phyloP scores from a whole-genome alignment of 2,329 filamentous ascomycete species.

The Arthroderma sp. region DNA sequence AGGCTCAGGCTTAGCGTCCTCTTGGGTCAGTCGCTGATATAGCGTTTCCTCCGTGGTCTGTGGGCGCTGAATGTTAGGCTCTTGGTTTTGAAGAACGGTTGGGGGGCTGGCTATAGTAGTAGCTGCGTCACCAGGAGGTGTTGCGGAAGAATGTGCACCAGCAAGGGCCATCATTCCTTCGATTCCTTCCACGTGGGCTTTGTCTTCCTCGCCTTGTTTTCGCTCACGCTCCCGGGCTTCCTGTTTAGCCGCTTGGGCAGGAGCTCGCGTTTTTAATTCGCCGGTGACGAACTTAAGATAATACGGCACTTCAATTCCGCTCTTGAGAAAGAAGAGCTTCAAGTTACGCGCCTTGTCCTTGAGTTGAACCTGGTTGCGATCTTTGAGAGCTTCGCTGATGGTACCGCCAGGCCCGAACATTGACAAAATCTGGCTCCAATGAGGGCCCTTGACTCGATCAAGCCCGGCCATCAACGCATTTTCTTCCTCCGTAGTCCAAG shows the following conservation, averaged over 20 bases:
- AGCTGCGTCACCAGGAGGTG: conserved; percentile 2
- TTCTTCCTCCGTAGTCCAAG: conserved; percentile 82
- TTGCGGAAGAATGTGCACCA: conserved; percentile 25
- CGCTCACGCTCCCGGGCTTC: conserved; percentile 36
- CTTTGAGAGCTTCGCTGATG: conserved; percentile 70
- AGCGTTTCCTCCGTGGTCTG: conserved; percentile 26
- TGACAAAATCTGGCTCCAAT: conserved; percentile 83
- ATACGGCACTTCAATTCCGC: conserved; percentile 77
- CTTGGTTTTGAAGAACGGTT: neutral
- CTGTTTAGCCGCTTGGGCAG: conserved; percentile 43
- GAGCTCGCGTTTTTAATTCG: conserved; percentile 73
- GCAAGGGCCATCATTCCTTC: conserved; percentile 36
- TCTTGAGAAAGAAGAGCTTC: conserved; percentile 85
- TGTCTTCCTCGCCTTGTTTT: conserved; percentile 34
- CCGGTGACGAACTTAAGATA: conserved; percentile 80
- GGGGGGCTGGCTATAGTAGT: conserved; percentile 12
- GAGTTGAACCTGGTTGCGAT: conserved; percentile 78
- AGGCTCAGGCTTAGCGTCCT: conserved; percentile 25
- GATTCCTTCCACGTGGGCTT: conserved; percentile 34
- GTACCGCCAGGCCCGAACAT: conserved; percentile 70
- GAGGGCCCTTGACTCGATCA: conserved; percentile 76
- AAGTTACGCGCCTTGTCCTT: conserved; percentile 87
- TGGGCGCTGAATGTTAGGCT: neutral
- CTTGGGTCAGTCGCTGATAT: conserved; percentile 32
- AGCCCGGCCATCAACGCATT: conserved; percentile 80